A percentile compares a stretch with the other conserved stretches of the same genome.
Conservation (phyloP, 1,284 basidiomycete species). For the Ceratobasidium sp. region DNA sequence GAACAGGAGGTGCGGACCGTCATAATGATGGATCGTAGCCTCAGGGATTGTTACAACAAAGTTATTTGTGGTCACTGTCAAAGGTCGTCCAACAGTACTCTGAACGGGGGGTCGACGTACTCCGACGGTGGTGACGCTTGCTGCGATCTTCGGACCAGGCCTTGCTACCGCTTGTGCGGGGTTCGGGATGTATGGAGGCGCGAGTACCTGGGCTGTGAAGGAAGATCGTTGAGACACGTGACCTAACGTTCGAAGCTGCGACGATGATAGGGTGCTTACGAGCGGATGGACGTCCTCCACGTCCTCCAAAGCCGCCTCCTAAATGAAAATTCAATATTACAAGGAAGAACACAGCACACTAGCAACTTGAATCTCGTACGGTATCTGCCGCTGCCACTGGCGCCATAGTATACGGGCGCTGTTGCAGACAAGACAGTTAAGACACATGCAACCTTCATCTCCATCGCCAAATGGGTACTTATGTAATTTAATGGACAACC, state of each 20-base stretch:
- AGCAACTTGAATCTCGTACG: background rate
- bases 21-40: slow-evolving; percentile 77
- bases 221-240: background rate
- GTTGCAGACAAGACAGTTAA: background rate
- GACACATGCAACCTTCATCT: background rate
- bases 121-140: slow-evolving; percentile 2
- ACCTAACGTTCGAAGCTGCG: no score
- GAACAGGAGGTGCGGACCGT: slow-evolving; percentile 65
- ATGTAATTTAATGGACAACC: no score
- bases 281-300: background rate
- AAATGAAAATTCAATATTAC: background rate
- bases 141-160: slow-evolving; percentile 15
- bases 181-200: background rate
- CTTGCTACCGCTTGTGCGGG: background rate
- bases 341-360: background rate
- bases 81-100: slow-evolving; percentile 66
- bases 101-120: background rate
- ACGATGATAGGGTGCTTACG: no score
- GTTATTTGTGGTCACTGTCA: slow-evolving; percentile 66
- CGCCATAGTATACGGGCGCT: background rate
- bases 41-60: slow-evolving; percentile 72
- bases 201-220: background rate
- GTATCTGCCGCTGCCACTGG: no score
- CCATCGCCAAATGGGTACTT: no score
- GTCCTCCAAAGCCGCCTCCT: background rate